Percentiles rank a stretch among this genome's conserved stretches.
Conservation (phyloP, 148 eudicot genomes). For the Vaccinium darrowii region DNA sequence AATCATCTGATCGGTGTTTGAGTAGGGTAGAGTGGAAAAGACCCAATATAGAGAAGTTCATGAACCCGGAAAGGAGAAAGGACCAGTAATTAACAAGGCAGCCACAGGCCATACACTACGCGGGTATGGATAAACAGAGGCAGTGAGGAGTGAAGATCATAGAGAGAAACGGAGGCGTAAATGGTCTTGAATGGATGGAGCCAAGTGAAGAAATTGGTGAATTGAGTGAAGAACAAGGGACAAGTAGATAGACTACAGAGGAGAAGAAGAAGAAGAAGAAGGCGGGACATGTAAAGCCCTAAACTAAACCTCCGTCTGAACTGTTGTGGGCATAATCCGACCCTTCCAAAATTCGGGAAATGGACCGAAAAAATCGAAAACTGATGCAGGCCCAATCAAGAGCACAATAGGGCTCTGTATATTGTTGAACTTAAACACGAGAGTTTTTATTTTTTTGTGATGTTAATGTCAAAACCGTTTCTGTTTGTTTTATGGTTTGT, state of each 20-base stretch:
- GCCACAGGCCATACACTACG: not conserved
- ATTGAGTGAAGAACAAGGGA: not conserved
- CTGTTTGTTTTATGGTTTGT: too few relatives aligned
- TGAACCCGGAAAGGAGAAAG: not conserved
- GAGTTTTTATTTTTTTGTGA: too few relatives aligned
- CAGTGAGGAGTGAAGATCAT: not conserved
- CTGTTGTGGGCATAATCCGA: not conserved
- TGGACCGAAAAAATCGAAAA: not conserved
- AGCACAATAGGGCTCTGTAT: not conserved
- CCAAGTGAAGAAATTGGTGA: not conserved
- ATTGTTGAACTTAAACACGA: too few relatives aligned
- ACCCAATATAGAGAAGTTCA: not conserved
- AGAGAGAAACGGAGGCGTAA: not conserved
- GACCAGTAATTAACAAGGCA: not conserved
- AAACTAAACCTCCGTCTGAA: not conserved
- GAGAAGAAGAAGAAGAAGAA: not conserved
- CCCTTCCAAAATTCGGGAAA: not conserved
- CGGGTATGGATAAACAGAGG: not conserved
- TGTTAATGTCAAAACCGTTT: too few relatives aligned
- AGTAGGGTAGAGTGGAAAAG: not conserved
- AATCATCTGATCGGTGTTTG: not conserved
- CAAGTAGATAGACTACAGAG: not conserved
- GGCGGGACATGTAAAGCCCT: not conserved
- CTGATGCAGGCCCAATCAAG: not conserved
- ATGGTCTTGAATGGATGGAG: not conserved